Evolutionary conservation across 2,329 filamentous ascomycete species (phyloP).

Genomic region (Hymenoscyphus scutula): DNA sequence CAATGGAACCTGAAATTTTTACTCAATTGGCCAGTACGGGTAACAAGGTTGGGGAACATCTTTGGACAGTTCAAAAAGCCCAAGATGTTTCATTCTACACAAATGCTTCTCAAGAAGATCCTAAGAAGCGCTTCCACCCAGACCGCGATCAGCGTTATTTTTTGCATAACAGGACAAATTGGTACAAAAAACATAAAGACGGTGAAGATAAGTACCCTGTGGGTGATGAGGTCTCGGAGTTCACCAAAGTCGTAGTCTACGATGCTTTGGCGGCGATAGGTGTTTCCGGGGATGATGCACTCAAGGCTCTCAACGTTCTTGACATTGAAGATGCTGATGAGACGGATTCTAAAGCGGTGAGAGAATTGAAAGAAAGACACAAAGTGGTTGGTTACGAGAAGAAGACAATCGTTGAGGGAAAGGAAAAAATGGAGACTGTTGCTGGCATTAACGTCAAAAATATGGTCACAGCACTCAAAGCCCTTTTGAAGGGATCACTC

Average conservation of each 20-base stretch:
- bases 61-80: slow-evolving; percentile 23
- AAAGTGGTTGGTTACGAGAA: slow-evolving; percentile 12
- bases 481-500: slow-evolving; percentile 15
- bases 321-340: background rate
- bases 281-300: slow-evolving; percentile 27
- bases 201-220: slow-evolving; percentile 13
- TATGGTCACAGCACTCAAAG: slow-evolving; percentile 9
- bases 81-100: slow-evolving; percentile 31
- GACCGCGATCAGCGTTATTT: slow-evolving; percentile 30
- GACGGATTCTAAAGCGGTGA: background rate
- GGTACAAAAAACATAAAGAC: slow-evolving; percentile 15
- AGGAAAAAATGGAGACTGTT: background rate
- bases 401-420: background rate
- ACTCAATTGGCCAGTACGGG: slow-evolving; percentile 15
- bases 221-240: slow-evolving; percentile 25
- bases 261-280: slow-evolving; percentile 33
- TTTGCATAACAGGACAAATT: slow-evolving; percentile 26
- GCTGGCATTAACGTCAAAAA: slow-evolving; percentile 7
- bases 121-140: slow-evolving; percentile 18
- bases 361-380: background rate
- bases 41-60: slow-evolving; percentile 27
- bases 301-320: slow-evolving; percentile 15
- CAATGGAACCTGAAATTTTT: slow-evolving; percentile 16
- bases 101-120: slow-evolving; percentile 14
- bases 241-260: slow-evolving; percentile 31